Conservation (phyloP, 164 flowering plant species). For the Berberis thunbergii region DNA sequence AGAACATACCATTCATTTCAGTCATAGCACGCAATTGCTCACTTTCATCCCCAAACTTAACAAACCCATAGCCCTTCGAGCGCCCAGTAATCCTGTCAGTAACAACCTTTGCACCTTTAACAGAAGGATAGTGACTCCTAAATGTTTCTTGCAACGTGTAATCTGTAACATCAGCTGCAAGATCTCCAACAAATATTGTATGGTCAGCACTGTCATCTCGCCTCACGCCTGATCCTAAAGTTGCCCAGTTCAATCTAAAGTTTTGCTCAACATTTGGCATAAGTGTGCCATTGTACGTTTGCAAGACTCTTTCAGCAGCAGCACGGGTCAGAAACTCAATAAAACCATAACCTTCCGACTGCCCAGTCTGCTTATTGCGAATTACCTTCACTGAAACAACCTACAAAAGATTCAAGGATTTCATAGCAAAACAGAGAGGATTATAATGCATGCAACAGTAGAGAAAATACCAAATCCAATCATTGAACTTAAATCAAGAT, state of each 20-base stretch:
- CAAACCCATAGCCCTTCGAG: constrained; percentile 96
- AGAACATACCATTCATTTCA: constrained; percentile 77
- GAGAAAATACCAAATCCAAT: not conserved
- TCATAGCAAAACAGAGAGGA: not conserved
- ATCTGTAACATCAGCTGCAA: constrained; percentile 93
- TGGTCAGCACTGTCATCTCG: constrained; percentile 71
- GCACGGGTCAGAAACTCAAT: constrained; percentile 66
- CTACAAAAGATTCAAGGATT: constrained; percentile 22
- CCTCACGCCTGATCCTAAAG: constrained; percentile 70
- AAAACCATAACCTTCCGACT: constrained; percentile 86
- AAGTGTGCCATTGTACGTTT: constrained; percentile 58
- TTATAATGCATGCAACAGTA: not conserved
- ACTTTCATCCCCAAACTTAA: constrained; percentile 80
- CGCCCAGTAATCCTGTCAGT: constrained; percentile 88
- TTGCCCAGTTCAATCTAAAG: constrained; percentile 86
- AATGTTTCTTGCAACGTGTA: constrained; percentile 72
- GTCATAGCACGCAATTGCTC: constrained; percentile 84
- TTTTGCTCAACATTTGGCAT: constrained; percentile 75
- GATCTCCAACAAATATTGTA: constrained; percentile 89
- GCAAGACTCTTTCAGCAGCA: constrained; percentile 71
- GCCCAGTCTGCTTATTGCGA: constrained; percentile 71
- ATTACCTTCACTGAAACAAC: constrained; percentile 69
- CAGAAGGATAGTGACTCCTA: constrained; percentile 51
- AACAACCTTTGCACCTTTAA: constrained; percentile 91
- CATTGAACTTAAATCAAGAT: too few relatives aligned